Base-by-base conservation (phyloP, 2,329 filamentous ascomycete genomes). In the Tolypocladium nubicola region DNA sequence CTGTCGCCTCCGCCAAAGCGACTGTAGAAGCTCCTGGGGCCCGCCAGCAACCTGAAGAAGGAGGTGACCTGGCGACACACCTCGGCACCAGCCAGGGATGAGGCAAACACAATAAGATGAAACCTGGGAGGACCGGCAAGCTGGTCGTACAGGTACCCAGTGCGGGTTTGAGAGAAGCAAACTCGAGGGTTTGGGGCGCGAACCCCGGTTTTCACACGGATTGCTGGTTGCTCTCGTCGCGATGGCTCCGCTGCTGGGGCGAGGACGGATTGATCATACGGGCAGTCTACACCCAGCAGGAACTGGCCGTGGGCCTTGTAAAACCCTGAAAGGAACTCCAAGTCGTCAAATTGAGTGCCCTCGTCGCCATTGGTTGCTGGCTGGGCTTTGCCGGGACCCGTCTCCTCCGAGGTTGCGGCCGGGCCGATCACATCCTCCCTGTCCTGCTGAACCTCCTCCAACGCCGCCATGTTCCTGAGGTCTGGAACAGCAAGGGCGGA, bases 81-180 rank as follows among this genome's bases (percentile, higher is more conserved):
- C 45, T 61, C 53, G 16, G 52, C 57, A 26, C 66, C 61, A 30
- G 59, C 26, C 8, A 66, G 54, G 21, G 65, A 54, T 10, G 65
- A 63, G 50, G 53, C 68, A 50, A 71, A 71, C 2, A 71, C 38
- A 1, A 71, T 52, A 2, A 71, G 57, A 57, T 71, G 68, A 54
- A 71, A 65, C 37, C 52, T 58, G 5, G 61, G 56, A 1, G 59
- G 58, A 3, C 68, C 67, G 8, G 39, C 61, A 21, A 71, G 56
- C 39, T 57, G 60, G 50, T 71, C 69, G 59, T 71, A 71, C 4
- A 71, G 60, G 52, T 71, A 71, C 2, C 64, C 65, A 0, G 67
- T 67, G 23, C 62, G 53, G 9, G 55, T 57, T 3, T 60, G 53
- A 1, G 37, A 55, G 52, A 69, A 64, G 43, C 65, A 65, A 23